Conservation (phyloP, 768 basidiomycete species). For the Pleurotus platypus region DNA sequence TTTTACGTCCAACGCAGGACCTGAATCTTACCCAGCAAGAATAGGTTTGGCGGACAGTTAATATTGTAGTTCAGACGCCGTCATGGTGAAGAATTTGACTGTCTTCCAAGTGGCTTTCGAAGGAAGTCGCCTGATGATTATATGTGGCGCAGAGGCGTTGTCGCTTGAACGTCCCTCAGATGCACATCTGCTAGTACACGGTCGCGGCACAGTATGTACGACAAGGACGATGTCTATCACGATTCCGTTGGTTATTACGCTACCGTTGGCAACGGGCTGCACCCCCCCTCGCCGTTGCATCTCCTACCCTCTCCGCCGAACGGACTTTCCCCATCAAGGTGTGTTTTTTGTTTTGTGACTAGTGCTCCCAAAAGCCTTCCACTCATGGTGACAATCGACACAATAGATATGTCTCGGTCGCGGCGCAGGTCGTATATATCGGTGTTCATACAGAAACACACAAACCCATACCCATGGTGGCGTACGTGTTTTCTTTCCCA, state of each 20-base stretch:
- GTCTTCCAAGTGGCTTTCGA: slow-evolving; percentile 1
- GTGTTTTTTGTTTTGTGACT: neutral
- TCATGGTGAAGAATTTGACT: neutral
- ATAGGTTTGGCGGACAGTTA: neutral
- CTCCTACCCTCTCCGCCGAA: neutral
- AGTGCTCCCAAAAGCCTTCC: too few relatives aligned
- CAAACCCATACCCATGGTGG: slow-evolving; percentile 45
- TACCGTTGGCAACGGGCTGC: neutral
- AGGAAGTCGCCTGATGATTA: neutral
- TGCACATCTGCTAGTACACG: neutral
- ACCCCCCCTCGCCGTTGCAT: neutral
- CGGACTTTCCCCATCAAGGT: neutral
- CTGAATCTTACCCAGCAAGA: slow-evolving; percentile 7
- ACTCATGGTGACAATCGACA: too few relatives aligned
- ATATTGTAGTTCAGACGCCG: slow-evolving; percentile 6
- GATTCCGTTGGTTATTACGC: neutral
- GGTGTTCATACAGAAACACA: slow-evolving; percentile 20
- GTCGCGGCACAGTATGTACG: slow-evolving; percentile 1
- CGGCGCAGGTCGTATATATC: slow-evolving; percentile 40
- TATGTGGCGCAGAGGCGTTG: neutral
- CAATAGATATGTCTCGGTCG: slow-evolving; percentile 43
- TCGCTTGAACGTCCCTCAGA: neutral
- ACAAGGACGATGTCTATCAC: neutral
- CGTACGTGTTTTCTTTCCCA: slow-evolving; percentile 29
- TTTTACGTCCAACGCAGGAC: slow-evolving; percentile 3